Conservation (phyloP, 768 basidiomycete genomes). For the Suillus hirtellus region DNA sequence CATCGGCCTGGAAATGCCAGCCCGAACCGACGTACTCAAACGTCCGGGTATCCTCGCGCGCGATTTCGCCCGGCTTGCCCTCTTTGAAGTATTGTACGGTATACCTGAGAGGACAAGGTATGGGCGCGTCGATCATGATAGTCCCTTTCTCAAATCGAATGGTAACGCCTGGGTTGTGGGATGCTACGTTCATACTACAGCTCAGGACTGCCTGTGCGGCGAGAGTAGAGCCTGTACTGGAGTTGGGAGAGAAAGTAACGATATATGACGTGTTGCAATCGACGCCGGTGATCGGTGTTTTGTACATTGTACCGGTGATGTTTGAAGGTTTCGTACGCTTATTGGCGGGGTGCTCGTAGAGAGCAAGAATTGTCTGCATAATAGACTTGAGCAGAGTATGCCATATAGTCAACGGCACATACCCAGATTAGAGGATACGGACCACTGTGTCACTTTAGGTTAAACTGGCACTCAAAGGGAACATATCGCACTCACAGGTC, state of each 20-base stretch:
- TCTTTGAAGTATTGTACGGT: constrained; percentile 38
- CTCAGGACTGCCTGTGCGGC: constrained; percentile 42
- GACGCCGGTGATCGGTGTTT: constrained; percentile 44
- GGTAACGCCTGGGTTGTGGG: constrained; percentile 31
- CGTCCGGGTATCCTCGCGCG: constrained; percentile 35
- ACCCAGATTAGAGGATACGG: constrained; percentile 50
- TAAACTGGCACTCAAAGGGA: constrained; percentile 14
- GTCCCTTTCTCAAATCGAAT: constrained; percentile 46
- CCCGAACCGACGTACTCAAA: constrained; percentile 39
- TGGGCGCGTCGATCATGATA: constrained; percentile 40
- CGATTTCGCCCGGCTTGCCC: constrained; percentile 32
- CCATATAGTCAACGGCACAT: constrained; percentile 9
- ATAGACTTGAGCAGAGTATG: constrained; percentile 14
- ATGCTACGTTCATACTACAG: constrained; percentile 38
- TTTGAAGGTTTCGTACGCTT: constrained; percentile 39
- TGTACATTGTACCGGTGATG: constrained; percentile 42
- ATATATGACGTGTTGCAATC: constrained; percentile 46
- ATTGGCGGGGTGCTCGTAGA: constrained; percentile 51
- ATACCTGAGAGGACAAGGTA: constrained; percentile 30
- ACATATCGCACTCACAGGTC: constrained; percentile 39
- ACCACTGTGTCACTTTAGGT: constrained; percentile 28
- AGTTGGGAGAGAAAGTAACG: constrained; percentile 38
- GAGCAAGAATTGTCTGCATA: constrained; percentile 47
- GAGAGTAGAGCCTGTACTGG: constrained; percentile 26
- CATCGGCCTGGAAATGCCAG: constrained; percentile 55